Base-by-base conservation (phyloP, 257 asterid genomes). In the Capsicum baccatum region DNA sequence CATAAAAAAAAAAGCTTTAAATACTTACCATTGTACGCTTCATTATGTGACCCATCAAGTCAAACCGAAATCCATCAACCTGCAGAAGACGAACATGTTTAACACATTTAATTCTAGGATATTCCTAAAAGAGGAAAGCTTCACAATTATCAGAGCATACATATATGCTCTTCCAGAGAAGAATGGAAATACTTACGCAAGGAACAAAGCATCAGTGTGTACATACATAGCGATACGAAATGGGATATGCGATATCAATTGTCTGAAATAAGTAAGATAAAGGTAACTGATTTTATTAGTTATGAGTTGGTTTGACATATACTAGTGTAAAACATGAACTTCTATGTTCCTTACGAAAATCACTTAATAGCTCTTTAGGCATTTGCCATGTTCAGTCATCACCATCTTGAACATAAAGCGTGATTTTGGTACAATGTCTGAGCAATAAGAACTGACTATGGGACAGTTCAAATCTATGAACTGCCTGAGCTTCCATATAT, bases 41-140 rank as follows among this genome's bases (percentile, higher is more conserved):
- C 99, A 96, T 96, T 80, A 96, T 87, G 86, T 96, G 98, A 19
- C 99, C 99, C 99, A 96, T 96, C 80, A 96, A 94, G 89, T 96
- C 99, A 89, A 96, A 96, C 54, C 99, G 97, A 83, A 94, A 96
- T 71, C 99, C 99, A 87, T 94, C 99, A 89, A 96, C 97, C 99
- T 96, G 97, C 87, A 88, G 87, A 19, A 80, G 8, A 69, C 8
- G 37, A 82, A 84, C 44, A 86, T 60, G 74, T 56, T 86, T 84
- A 83, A 33, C 37, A 73, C n/a, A 82, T 56, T 85, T 78, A 83
- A 83, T 55, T 60, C n/a, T 56, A 21, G 68, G 68, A 84, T 78
- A 52, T 64, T 33, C 79, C 37, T 68, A 6, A 84, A 84, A 85
- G 84, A 47, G 42, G 44, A 60, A 73, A 15, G 80, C 50, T 48